A percentile compares a stretch with the other conserved stretches of the same genome.
Conservation (phyloP, 2,329 filamentous ascomycete species). For the Esteya vermicola region DNA sequence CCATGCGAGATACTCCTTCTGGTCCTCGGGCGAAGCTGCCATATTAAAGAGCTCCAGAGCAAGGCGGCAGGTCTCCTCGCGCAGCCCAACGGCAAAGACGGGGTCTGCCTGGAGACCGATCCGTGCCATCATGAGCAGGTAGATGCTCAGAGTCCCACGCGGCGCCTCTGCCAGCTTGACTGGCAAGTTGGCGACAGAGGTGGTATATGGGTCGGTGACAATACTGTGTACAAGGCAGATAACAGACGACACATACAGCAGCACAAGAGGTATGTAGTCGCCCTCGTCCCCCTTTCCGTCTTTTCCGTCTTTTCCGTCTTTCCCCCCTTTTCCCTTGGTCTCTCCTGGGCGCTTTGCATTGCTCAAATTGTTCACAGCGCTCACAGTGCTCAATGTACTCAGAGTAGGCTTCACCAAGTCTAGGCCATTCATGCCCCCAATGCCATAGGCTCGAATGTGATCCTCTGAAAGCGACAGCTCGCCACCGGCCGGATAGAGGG, state of each 20-base stretch:
- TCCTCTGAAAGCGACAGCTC: background rate
- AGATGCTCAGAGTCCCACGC: constrained; percentile 61
- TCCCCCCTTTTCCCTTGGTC: background rate
- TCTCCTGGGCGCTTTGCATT: background rate
- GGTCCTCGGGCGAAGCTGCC: constrained; percentile 61
- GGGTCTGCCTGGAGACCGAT: constrained; percentile 64
- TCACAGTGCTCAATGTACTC: background rate
- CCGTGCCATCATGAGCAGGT: constrained; percentile 65
- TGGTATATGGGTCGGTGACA: constrained; percentile 31
- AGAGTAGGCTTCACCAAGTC: background rate
- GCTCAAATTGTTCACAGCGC: too few species aligned
- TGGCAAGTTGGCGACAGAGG: constrained; percentile 43
- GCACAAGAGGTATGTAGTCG: constrained; percentile 17
- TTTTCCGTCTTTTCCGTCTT: background rate
- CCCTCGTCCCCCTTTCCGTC: background rate
- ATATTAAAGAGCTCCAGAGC: constrained; percentile 73
- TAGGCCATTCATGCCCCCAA: constrained; percentile 8
- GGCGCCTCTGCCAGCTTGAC: constrained; percentile 55
- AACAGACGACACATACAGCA: constrained; percentile 31
- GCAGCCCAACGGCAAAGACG: constrained; percentile 36
- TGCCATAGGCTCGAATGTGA: constrained; percentile 6
- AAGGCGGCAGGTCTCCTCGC: constrained; percentile 60
- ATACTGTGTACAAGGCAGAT: constrained; percentile 37
- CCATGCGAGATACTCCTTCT: constrained; percentile 17
- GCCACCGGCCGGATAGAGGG: constrained; percentile 2